Evolutionary conservation across 176 grass and related monocot genomes (phyloP).

Genomic region (Musa itinerans): DNA sequence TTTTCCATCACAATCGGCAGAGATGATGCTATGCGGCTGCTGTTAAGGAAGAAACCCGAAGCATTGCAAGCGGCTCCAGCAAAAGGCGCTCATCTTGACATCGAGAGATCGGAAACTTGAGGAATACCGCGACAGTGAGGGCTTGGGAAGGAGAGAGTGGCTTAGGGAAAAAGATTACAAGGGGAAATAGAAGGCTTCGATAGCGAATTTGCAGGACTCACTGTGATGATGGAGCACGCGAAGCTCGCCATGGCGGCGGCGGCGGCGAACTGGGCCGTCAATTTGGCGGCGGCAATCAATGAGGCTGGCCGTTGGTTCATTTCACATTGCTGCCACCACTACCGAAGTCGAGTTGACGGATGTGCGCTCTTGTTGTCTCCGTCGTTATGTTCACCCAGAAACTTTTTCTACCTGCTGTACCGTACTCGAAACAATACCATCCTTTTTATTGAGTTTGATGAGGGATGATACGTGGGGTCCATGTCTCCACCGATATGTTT

Average conservation of each 20-base stretch:
- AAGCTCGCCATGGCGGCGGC: neutral
- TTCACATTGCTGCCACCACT: neutral
- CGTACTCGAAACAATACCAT: neutral
- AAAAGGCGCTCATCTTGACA: slow-evolving; percentile 31
- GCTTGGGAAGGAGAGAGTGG: slow-evolving; percentile 6
- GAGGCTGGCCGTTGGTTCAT: neutral
- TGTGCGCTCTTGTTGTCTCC: neutral
- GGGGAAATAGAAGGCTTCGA: neutral
- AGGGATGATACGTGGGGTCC: neutral
- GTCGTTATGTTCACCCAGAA: neutral
- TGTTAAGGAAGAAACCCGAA: slow-evolving; percentile 23
- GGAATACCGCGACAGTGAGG: slow-evolving; percentile 15
- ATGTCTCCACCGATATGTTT: neutral
- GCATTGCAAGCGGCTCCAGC: neutral
- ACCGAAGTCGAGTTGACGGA: neutral
- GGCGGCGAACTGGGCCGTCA: neutral
- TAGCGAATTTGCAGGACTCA: neutral
- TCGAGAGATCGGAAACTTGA: slow-evolving; percentile 32
- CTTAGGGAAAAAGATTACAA: neutral
- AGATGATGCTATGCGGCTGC: slow-evolving; percentile 43
- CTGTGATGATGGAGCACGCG: neutral
- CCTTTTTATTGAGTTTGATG: too few relatives aligned
- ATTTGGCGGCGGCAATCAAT: neutral
- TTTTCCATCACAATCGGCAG: slow-evolving; percentile 47
- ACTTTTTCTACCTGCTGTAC: neutral